Base-by-base conservation (phyloP, 306 rosid species). In the Glycyrrhiza uralensis region DNA sequence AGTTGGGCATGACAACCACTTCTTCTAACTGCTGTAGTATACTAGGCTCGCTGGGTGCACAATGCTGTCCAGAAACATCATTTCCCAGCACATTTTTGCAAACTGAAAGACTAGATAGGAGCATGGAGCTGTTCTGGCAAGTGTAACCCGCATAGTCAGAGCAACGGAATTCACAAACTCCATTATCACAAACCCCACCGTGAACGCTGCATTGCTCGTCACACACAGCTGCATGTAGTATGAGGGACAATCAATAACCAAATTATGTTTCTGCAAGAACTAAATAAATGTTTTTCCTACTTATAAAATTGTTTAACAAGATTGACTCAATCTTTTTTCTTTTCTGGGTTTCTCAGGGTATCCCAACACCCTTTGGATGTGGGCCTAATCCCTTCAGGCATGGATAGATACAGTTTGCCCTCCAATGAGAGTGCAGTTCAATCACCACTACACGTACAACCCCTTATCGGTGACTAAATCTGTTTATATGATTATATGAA, bases 171-270 rank as follows among this genome's bases (percentile, higher is more conserved):
- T 93, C 98, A 50, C 98, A 93, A 66, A 91, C 85, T 49, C 98
- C 98, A 77, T 93, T 85, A 79, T 93, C 98, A 82, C 97, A 93
- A 66, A 93, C 98, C 70, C 98, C 98, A 2, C 98, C 98, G 69
- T 93, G 97, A 60, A 93, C 96, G 79, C 98, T 93, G 84, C 98
- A 93, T 82, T 93, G 98, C 77, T 91, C 97, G 58, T 93, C 98
- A 66, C 98, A 93, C 58, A 91, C 86, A 68, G 94, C 98, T 93
- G 96, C 83, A 78, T 39, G 59, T 55, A 73, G 79, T 72, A 71
- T 1, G 28, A 58, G 15, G 63, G 29, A 50, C 23, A 60, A 33
- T 74, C 33, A 79, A 69, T 28, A 55, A 74, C 47, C 62, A 44
- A 29, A 60, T 47, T 9, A 61, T 68, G 36, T 51, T 35, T 38